Conservation (phyloP, 23 red algal genomes). For the Cyanidium caldarium region DNA sequence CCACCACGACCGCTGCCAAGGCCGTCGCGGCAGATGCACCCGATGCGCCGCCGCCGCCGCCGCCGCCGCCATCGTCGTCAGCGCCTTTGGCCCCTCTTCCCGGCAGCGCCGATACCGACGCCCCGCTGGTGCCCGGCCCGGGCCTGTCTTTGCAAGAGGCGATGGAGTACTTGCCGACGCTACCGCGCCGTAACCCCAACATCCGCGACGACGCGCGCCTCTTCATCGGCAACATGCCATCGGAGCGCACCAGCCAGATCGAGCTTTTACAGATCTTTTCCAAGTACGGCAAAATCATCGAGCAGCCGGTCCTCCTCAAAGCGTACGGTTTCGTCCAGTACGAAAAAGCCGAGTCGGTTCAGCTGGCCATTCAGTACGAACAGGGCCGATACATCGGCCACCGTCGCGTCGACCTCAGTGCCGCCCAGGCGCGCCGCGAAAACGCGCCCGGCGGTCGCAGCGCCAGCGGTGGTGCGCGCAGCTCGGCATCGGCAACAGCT, state of each 20-base stretch:
- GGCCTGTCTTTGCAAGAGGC: not conserved
- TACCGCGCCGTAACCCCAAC: not conserved
- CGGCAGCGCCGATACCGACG: no score
- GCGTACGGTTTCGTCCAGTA: conserved; percentile 92
- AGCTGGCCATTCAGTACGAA: conserved; percentile 42
- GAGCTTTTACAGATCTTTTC: conserved; percentile 66
- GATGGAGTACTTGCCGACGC: not conserved
- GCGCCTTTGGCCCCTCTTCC: no score
- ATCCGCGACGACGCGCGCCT: conserved; percentile 34
- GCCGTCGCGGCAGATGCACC: no score
- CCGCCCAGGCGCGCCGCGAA: conserved; percentile 15
- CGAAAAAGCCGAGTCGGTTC: conserved; percentile 38
- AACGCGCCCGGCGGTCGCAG: not conserved
- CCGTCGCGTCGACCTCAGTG: conserved; percentile 53
- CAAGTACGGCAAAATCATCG: conserved; percentile 82
- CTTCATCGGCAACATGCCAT: conserved; percentile 91
- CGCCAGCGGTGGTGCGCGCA: not conserved
- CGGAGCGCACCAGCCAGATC: conserved; percentile 34
- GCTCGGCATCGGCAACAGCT: not conserved
- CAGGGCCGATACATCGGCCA: conserved; percentile 71
- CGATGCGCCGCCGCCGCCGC: no score
- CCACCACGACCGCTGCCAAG: no score
- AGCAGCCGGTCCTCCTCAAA: conserved; percentile 70
- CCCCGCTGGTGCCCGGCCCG: no score
- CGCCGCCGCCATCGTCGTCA: no score